Evolutionary conservation across 2,329 filamentous ascomycete genomes (phyloP).

Genomic region (Alternaria gaisen): DNA sequence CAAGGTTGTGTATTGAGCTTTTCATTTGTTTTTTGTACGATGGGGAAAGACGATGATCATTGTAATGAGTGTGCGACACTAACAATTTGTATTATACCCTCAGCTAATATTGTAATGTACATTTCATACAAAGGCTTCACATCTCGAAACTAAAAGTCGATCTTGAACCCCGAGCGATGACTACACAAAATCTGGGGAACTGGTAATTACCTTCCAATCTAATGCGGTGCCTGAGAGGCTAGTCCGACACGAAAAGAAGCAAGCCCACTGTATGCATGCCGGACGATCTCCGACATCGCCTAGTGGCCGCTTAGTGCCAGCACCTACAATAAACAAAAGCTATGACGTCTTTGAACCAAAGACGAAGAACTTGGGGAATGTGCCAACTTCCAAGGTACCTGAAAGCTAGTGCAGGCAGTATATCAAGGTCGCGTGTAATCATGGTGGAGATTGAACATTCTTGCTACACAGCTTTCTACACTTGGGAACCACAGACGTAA

Average conservation of each 20-base stretch:
- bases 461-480: neutral
- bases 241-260: neutral
- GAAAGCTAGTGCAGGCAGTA: neutral
- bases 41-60: neutral
- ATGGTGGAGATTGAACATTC: neutral
- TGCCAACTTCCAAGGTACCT: conserved; percentile 14
- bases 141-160: neutral
- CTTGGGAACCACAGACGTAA: neutral
- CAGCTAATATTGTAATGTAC: neutral
- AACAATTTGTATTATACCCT: neutral
- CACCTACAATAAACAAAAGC: conserved; percentile 5
- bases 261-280: neutral
- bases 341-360: conserved; percentile 14
- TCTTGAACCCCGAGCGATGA: neutral
- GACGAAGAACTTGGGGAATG: neutral
- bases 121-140: neutral
- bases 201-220: neutral
- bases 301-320: conserved; percentile 8
- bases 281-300: conserved; percentile 5
- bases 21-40: neutral
- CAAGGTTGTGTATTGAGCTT: conserved; percentile 4
- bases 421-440: conserved; percentile 2
- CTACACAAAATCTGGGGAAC: neutral
- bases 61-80: neutral
- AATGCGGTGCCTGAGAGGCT: neutral